Base-by-base conservation (phyloP, 2,329 filamentous ascomycete species). In the Pseudocercospora crystallina region DNA sequence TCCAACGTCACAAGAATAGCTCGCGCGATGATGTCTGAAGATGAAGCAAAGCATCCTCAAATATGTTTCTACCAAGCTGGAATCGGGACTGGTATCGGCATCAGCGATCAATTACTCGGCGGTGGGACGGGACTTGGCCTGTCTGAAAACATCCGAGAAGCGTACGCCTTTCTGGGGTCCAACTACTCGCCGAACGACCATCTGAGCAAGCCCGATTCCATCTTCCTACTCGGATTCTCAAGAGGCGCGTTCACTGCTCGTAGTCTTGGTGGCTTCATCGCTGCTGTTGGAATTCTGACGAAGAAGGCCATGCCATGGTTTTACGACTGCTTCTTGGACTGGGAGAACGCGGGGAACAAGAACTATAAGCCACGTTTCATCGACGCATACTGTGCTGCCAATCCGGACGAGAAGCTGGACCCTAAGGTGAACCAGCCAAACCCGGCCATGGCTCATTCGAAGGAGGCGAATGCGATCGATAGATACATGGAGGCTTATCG, bases 91-190 rank as follows among this genome's bases (percentile, higher is more conserved):
- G 65, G 65, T 5, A 54, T 68, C 9, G 66, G 66, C 5, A 42
- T 69, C 0, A 66, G 59, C 15, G 61, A 64, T 37, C 65, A 68
- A 20, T 38, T 71, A 2, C 47, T 64, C 30, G 67, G 66, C 17
- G 68, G 68, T 12, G 66, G 63, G 3, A 65, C 64, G 12, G 65
- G 67, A 31, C 39, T 64, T 7, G 70, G 71, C 2, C 55, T 73
- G 5, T 60, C 60, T 9, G 69, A 69, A 52, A 69, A 85, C 49
- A 76, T 86, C 46, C 77, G 81, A 10, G 82, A 84, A 63, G 79
- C 81, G 1, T 86, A 86, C 61, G 74, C 77, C 4, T 85, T 84
- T 61, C 70, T 85, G 2, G 83, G 80, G 47, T 76, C 79, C 59
- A 85, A 85, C 66, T 84, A 84, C 59, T 54, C 63, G 7, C 58